Evolutionary conservation across 257 asterid species (phyloP), one percentile per base, ranked within the genome.

Genomic region (Primulina tabacum): DNA sequence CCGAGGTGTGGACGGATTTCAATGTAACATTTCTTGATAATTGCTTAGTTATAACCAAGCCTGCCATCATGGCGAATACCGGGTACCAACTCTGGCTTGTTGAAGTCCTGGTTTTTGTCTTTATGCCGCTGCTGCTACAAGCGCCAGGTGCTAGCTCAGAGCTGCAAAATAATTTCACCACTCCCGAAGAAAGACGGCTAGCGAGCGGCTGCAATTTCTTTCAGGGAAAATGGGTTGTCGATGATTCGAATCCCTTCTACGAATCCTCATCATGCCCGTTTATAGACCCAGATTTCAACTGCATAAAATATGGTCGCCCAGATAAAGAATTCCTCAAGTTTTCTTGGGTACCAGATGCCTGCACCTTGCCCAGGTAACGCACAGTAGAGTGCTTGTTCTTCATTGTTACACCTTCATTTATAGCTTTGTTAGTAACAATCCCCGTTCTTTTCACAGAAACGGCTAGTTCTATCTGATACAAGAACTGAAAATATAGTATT

Each of bases 251-350:
- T 35, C 87, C 92, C 18, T 73, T 84, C 4, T 89, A 89, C 50
- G 60, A 83, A 5, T 82, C 88, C 40, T 66, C 83, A 7, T 35
- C 16, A 21, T 89, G 96, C 82, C 92, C 92, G 0, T 89, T 85
- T 30, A 77, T 89, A 40, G 96, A 87, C 79, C 81, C 92, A 0
- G 89, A 86, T 58, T 89, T 87, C 56, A 83, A 89, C 60, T 89
- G 96, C 82, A 47, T 74, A 2, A 87, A 82, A 50, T 83, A 74
- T 70, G 92, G 95, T 26, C 90, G 96, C 2, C 89, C 90, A 32
- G 95, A 89, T 58, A 84, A 18, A 11, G 79, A 76, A 66, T 89
- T 72, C 75, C 92, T 84, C 81, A 82, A 77, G 79, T 89, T 71
- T 32, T 76, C 88, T 0, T 89, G 96, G 96, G 75, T 73, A 64